A percentile compares a stretch with the other conserved stretches of the same genome.
These are phyloP conservation scores for Nakazawaea siamensis DNA, from an alignment of 805 yeast species.

Conservation along the genomic window DNA sequence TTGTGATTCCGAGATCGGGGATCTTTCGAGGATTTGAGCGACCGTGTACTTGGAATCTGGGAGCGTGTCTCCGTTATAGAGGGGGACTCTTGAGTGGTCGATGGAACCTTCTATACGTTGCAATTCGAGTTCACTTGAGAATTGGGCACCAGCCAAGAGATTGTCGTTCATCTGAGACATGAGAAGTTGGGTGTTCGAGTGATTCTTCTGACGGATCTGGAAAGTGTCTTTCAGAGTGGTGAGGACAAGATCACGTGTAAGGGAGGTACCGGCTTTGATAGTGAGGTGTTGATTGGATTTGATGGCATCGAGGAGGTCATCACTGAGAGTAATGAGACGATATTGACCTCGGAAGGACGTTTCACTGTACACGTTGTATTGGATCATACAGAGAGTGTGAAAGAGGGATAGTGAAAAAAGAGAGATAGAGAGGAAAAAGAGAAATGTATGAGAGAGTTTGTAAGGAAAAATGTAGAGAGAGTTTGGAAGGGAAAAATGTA, in stretches of 20 bases:
- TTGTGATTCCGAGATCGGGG: conserved; percentile 50
- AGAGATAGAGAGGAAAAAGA: too few species aligned
- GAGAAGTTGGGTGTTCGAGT: conserved; percentile 75
- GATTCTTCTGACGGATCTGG: conserved; percentile 69
- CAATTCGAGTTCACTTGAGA: conserved; percentile 30
- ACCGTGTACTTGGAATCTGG: conserved; percentile 16
- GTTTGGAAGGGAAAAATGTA: too few species aligned
- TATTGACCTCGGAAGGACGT: conserved; percentile 21
- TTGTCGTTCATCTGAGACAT: conserved; percentile 20
- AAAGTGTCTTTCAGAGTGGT: conserved; percentile 55
- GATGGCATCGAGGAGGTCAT: conserved; percentile 35
- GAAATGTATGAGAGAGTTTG: too few species aligned
- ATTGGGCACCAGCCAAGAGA: conserved; percentile 25
- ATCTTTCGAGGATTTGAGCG: conserved; percentile 27
- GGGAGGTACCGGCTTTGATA: conserved; percentile 25
- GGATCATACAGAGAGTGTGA: too few species aligned
- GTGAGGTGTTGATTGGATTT: conserved; percentile 15
- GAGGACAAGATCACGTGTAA: conserved; percentile 40
- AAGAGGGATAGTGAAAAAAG: too few species aligned
- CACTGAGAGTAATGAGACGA: conserved; percentile 44
- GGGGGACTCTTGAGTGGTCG: conserved; percentile 23
- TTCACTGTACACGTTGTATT: background rate
- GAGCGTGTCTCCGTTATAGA: conserved; percentile 25
- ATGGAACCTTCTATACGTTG: conserved; percentile 23
- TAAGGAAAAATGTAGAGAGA: too few species aligned